Base-by-base conservation (phyloP, 148 eudicot species). In the Euryodendron excelsum region DNA sequence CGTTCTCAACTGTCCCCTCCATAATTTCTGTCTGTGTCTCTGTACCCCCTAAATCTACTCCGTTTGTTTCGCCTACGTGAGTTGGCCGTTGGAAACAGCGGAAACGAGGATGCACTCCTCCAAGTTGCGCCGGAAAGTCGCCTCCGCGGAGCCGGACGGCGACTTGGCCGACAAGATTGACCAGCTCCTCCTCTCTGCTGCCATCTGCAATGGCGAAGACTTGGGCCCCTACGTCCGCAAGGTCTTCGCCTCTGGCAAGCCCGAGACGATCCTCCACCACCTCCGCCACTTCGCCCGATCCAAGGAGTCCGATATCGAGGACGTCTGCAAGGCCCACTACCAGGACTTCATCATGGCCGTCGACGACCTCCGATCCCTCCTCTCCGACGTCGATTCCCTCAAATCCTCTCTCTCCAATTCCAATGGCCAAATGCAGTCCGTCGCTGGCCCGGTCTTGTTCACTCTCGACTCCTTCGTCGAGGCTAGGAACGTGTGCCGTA, bases 321-420 rank as follows among this genome's bases (percentile, higher is more conserved):
- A 86, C 3, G 90, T 94, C 3, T 94, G 97, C 52, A 89, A 89
- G 27, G 88, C 94, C 52, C 98, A 94, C 80, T 94, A 92, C 87
- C 91, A 92, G 47, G 98, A 94, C 89, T 94, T 94, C 86, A 91
- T 94, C 80, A 76, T 82, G 62, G 98, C 98, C 80, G 97, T 94
- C 28, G 98, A 94, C 48, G 98, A 94, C 61, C 95, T 94, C 81
- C 91, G 97, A 17, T 90, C 97, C 0, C 89, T 94, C 34, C 89
- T 92, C 72, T 87, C 97, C 80, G 97, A 91, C 33, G 97, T 89
- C 53, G 97, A 92, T 67, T 85, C 89, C 6, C 93, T 94, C 73
- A 94, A 94, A 59, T 89, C 98, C 1, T 78, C 94, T 0, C 86
- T 94, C 20, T 88, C 86, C 8, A 77, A 76, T 65, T 92, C 98